These are phyloP conservation scores for Cladosporium velox DNA, from an alignment of 2,329 filamentous ascomycete genomes.

Conservation along the genomic window DNA sequence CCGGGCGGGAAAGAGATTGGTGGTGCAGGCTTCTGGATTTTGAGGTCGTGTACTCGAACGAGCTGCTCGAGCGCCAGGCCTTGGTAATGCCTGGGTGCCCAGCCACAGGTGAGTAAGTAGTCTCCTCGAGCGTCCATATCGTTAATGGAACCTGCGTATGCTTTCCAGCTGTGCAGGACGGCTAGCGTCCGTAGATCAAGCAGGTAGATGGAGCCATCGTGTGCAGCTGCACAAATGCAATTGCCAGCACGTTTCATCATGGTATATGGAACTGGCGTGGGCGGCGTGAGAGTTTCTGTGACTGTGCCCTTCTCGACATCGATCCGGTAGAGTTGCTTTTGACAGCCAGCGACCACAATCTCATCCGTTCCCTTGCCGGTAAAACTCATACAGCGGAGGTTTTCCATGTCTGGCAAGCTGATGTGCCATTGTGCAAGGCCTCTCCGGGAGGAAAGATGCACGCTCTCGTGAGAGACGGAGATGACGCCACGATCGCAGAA, in stretches of 20 bases:
- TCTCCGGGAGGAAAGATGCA: conserved; percentile 84
- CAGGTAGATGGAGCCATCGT: conserved; percentile 78
- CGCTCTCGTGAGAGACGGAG: conserved; percentile 75
- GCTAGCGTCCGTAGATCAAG: conserved; percentile 77
- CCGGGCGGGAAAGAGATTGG: conserved; percentile 91
- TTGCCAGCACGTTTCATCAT: conserved; percentile 85
- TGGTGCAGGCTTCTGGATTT: conserved; percentile 81
- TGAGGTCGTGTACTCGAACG: conserved; percentile 93
- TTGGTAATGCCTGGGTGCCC: conserved; percentile 77
- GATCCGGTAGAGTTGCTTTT: conserved; percentile 79
- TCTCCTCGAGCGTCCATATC: conserved; percentile 98
- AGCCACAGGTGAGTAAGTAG: conserved; percentile 92
- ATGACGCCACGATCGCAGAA: conserved; percentile 91
- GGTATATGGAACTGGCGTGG: conserved; percentile 64
- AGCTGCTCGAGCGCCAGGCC: conserved; percentile 86
- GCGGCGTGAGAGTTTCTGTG: conserved; percentile 41
- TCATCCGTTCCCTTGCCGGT: conserved; percentile 81
- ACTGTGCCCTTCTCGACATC: conserved; percentile 60
- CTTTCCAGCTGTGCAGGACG: conserved; percentile 84
- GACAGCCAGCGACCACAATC: conserved; percentile 83
- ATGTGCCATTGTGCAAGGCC: conserved; percentile 89
- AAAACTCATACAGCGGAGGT: conserved; percentile 93
- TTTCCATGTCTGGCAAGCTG: conserved; percentile 74
- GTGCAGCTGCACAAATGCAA: conserved; percentile 89
- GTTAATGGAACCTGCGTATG: conserved; percentile 84